Percentiles rank a stretch among this genome's conserved stretches.
phyloP scores from a whole-genome alignment of 2,329 filamentous ascomycete genomes.

The Monilinia vaccinii-corymbosi region DNA sequence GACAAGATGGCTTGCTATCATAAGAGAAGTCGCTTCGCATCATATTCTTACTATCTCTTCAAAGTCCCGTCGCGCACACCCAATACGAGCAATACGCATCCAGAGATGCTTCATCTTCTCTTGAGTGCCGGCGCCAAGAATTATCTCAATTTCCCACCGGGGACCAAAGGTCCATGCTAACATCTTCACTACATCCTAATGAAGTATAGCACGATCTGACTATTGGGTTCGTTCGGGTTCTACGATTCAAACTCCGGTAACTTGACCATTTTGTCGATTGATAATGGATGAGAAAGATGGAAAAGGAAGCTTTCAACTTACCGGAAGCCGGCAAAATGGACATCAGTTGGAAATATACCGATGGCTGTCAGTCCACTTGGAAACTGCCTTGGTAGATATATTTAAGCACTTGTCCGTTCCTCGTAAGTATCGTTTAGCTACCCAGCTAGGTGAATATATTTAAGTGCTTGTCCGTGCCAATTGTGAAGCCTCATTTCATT shows the following conservation, averaged over 20 bases:
- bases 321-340: neutral
- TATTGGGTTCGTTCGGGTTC: neutral
- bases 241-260: neutral
- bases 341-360: neutral
- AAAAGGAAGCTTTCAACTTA: neutral
- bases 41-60: neutral
- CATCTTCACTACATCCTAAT: neutral
- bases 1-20: neutral
- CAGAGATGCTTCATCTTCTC: neutral
- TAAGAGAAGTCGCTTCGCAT: neutral
- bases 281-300: neutral
- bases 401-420: neutral
- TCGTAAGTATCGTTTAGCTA: no score
- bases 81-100: neutral
- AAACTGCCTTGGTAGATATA: neutral
- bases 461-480: neutral
- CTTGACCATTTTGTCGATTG: neutral
- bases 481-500: neutral
- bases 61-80: neutral
- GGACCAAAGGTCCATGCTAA: neutral
- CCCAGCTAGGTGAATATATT: neutral
- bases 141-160: neutral
- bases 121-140: neutral
- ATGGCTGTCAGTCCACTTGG: neutral
- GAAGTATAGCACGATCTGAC: neutral